Evolutionary conservation across 2,329 filamentous ascomycete species (phyloP).

Genomic region (Amesomyces nigricolor): DNA sequence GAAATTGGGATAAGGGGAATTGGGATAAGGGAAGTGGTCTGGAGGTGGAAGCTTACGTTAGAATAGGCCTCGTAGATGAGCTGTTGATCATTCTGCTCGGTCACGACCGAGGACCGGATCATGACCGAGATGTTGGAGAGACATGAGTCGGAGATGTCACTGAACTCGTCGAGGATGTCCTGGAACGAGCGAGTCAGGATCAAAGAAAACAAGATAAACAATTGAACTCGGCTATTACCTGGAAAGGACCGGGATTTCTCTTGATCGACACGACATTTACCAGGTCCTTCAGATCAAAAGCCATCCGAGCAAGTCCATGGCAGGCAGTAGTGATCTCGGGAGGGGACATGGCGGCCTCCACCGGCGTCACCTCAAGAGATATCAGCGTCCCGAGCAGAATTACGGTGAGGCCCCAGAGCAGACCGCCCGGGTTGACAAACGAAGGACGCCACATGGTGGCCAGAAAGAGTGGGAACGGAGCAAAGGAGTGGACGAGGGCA

Average conservation of each 20-base stretch:
- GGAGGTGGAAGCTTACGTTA: constrained; percentile 12
- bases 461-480: neutral
- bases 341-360: constrained; percentile 16
- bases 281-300: constrained; percentile 20
- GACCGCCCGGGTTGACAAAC: neutral
- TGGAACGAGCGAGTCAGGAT: neutral
- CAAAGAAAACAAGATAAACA: neutral
- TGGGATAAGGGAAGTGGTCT: no score
- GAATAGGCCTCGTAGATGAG: constrained; percentile 21
- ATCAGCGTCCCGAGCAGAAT: constrained; percentile 11
- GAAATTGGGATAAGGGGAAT: no score
- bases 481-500: constrained; percentile 19
- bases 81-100: constrained; percentile 15
- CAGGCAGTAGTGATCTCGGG: constrained; percentile 16
- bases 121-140: constrained; percentile 21
- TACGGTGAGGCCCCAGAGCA: constrained; percentile 1
- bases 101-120: constrained; percentile 19
- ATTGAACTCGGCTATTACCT: constrained; percentile 6
- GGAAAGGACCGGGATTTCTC: constrained; percentile 20
- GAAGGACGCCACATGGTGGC: constrained; percentile 4
- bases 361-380: constrained; percentile 5
- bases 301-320: constrained; percentile 20
- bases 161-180: constrained; percentile 23
- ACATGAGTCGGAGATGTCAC: constrained; percentile 21
- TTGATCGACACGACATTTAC: constrained; percentile 14